A percentile compares a stretch with the other conserved stretches of the same genome.
These are phyloP conservation scores for Aspergillus fischeri DNA, from an alignment of 2,329 filamentous ascomycete genomes.

Conservation along the genomic window DNA sequence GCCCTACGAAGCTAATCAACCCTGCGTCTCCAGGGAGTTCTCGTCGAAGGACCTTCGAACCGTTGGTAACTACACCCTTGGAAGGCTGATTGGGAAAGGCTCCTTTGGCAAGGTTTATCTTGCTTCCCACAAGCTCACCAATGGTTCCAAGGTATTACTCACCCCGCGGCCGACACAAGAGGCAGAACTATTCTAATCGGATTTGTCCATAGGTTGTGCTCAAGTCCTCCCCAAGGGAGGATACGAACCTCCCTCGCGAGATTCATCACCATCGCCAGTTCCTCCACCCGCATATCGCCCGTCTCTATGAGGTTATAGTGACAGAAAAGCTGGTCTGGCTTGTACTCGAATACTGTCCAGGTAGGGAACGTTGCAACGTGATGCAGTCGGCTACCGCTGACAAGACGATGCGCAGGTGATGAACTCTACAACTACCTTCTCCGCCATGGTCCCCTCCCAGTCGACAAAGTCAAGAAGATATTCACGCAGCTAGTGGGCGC, in stretches of 20 bases:
- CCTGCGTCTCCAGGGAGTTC: conserved; percentile 67
- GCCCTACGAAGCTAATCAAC: not conserved
- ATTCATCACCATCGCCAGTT: conserved; percentile 99
- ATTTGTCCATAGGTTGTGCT: conserved; percentile 71
- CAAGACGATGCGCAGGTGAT: conserved; percentile 59
- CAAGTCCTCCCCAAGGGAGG: conserved; percentile 94
- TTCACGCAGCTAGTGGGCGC: conserved; percentile 95
- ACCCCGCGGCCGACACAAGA: not conserved
- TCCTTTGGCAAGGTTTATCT: conserved; percentile 99
- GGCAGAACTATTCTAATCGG: conserved; percentile 4
- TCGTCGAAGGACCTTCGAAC: conserved; percentile 83
- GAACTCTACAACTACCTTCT: conserved; percentile 96
- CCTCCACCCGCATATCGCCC: conserved; percentile 92
- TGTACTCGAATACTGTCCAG: conserved; percentile 92
- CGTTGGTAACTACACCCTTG: conserved; percentile 92
- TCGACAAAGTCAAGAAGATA: conserved; percentile 86
- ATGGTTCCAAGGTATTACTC: conserved; percentile 79
- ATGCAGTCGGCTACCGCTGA: conserved; percentile 6
- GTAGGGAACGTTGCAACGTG: conserved; percentile 44
- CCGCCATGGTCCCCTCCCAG: conserved; percentile 75
- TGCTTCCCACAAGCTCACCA: conserved; percentile 92
- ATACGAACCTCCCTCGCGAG: conserved; percentile 91
- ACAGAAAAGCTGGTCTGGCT: conserved; percentile 95
- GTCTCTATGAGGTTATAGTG: conserved; percentile 96
- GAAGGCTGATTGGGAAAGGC: conserved; percentile 89